phyloP scores from a whole-genome alignment of 2,329 filamentous ascomycete genomes.

The Colletotrichum orbiculare region DNA sequence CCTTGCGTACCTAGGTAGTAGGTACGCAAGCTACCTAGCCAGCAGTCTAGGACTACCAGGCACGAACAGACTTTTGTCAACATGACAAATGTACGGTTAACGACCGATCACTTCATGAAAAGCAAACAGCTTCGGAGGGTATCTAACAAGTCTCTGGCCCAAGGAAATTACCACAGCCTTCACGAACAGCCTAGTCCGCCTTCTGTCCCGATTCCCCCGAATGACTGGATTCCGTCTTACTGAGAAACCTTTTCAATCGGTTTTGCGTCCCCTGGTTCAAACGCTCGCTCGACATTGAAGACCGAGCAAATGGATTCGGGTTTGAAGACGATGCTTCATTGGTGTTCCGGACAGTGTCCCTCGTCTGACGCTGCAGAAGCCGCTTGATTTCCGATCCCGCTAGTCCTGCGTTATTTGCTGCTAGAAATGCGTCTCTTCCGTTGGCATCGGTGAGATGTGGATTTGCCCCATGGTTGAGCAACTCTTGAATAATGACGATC shows the following conservation, averaged over 20 bases:
- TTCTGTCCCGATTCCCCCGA: constrained; percentile 16
- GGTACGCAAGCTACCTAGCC: too few relatives aligned
- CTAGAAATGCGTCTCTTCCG: constrained; percentile 29
- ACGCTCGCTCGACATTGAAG: constrained; percentile 24
- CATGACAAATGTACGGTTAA: background rate
- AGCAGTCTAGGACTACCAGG: too few relatives aligned
- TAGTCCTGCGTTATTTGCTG: constrained; percentile 29
- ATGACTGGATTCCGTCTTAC: constrained; percentile 18
- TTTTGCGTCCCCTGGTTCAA: background rate
- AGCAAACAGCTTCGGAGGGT: background rate
- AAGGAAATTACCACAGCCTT: background rate
- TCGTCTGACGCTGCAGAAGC: constrained; percentile 22
- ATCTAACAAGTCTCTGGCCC: constrained; percentile 5
- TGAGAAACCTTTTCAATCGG: constrained; percentile 19
- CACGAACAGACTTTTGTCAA: background rate
- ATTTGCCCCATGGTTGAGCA: constrained; percentile 40
- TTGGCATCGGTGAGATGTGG: constrained; percentile 36
- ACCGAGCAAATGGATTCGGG: constrained; percentile 24
- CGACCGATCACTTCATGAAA: background rate
- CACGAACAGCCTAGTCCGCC: background rate
- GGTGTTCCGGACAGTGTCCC: constrained; percentile 1
- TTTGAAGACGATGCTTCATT: constrained; percentile 25
- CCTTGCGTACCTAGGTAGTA: too few relatives aligned
- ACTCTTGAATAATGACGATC: constrained; percentile 40
- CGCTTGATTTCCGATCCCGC: constrained; percentile 33